Evolutionary conservation across 1,284 basidiomycete species (phyloP).

Genomic region (Ganoderma boninense): DNA sequence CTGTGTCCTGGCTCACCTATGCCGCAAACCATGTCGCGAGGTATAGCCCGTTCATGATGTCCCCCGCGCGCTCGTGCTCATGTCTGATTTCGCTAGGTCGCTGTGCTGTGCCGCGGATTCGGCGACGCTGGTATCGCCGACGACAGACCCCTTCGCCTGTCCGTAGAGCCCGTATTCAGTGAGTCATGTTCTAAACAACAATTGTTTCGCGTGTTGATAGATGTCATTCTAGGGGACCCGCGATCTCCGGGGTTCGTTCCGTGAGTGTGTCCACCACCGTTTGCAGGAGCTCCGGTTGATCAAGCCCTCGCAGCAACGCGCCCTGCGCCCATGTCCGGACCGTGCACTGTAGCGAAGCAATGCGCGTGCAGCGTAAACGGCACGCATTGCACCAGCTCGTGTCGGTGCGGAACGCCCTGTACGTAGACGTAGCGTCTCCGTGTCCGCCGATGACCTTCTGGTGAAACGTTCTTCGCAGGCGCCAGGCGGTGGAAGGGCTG

Average conservation of each 20-base stretch:
- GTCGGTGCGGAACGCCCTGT: constrained; percentile 46
- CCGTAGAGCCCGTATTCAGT: neutral
- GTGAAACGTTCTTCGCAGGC: constrained; percentile 40
- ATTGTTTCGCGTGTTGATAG: neutral
- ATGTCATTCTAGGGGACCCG: neutral
- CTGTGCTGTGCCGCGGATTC: constrained; percentile 9
- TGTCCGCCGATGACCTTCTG: neutral
- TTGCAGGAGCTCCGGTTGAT: neutral
- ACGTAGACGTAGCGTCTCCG: constrained; percentile 43
- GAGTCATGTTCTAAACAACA: neutral
- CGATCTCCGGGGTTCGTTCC: constrained; percentile 17
- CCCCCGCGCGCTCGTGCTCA: neutral
- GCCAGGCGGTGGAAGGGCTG: constrained; percentile 54
- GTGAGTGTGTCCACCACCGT: constrained; percentile 6
- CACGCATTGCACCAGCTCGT: constrained; percentile 50
- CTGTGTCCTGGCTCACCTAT: constrained; percentile 54
- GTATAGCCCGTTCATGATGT: constrained; percentile 35
- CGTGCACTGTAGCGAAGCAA: constrained; percentile 44
- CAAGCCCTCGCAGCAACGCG: constrained; percentile 19
- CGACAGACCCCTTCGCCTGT: neutral
- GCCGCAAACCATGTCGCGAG: constrained; percentile 54
- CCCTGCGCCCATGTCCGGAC: constrained; percentile 57
- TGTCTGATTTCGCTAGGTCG: constrained; percentile 6
- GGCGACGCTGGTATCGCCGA: neutral
- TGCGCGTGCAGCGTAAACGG: constrained; percentile 51